Base-by-base conservation (phyloP, 2,329 filamentous ascomycete species). In the Xylaria sp. region DNA sequence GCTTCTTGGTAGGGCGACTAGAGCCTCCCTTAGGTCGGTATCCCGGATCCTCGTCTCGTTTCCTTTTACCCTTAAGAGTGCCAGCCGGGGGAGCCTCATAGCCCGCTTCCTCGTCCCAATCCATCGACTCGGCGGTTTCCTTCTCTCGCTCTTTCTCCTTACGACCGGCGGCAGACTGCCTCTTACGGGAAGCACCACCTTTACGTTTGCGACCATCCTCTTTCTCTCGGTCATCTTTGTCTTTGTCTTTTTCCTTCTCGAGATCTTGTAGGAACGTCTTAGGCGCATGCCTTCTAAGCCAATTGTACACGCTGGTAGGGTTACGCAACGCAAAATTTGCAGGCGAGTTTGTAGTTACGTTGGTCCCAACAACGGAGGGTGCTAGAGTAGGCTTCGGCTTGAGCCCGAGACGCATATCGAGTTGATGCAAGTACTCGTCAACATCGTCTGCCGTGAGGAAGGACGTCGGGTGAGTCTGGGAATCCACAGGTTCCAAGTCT, bases 291-390 rank as follows among this genome's bases (percentile, higher is more conserved):
- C 93, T 90, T 70, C 93, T 88, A 13, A 99, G 87, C 96, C 96
- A 99, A 79, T 97, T 97, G 82, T 97, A 97, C 3, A 97, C 94
- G 67, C 93, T 97, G 48, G 93, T 92, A 0, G 94, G 94, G 78
- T 98, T 98, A 60, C 87, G 87, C 28, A 93, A 80, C 32, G 86
- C 84, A 58, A 86, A 77, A 80, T 85, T 80, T 77, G 80, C 78
- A 73, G 74, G 76, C 60, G 76, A 55, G 66, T 78, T 77, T 10
- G 36, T n/a, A 28, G 76, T 74, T 58, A 76, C 65, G 15, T 68
- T 77, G 45, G 80, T 76, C 71, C 80, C 74, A 53, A 78, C 72
- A 63, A 80, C 81, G 48, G 83, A 81, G 5, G 87, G 86, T 12
- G 88, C 87, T 45, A 89, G 81, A 5, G 84, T 83, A 25, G 83